phyloP scores from a whole-genome alignment of 2,329 filamentous ascomycete species.

The Fusarium humuli region DNA sequence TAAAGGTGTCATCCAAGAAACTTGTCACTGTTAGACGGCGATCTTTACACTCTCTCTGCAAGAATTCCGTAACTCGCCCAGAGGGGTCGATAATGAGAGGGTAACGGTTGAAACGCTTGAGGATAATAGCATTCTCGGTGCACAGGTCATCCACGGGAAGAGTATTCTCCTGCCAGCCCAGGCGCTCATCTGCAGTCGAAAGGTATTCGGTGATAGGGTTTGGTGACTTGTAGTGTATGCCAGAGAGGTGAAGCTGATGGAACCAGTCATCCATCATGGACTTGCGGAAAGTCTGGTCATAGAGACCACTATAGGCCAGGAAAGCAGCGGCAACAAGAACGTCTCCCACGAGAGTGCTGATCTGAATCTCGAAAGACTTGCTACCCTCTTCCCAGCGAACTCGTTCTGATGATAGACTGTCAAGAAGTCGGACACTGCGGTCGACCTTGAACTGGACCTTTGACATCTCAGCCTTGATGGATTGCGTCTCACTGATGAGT shows the following conservation, averaged over 20 bases:
- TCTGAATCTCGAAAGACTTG: constrained; percentile 98
- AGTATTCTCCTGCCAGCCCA: constrained; percentile 94
- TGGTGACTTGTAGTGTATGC: constrained; percentile 90
- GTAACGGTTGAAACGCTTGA: constrained; percentile 98
- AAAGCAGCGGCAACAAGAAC: constrained; percentile 97
- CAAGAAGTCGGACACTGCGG: constrained; percentile 91
- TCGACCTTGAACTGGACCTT: constrained; percentile 98
- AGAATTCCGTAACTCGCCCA: constrained; percentile 91
- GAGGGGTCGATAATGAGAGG: constrained; percentile 98
- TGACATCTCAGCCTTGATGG: constrained; percentile 97
- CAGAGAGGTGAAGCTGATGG: constrained; percentile 91
- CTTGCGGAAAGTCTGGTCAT: constrained; percentile 98
- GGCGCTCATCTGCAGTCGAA: constrained; percentile 93
- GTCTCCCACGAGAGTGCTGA: constrained; percentile 94
- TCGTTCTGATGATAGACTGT: constrained; percentile 94
- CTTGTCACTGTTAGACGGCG: constrained; percentile 95
- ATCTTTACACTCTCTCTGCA: constrained; percentile 94
- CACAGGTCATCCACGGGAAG: constrained; percentile 96
- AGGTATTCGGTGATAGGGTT: constrained; percentile 97
- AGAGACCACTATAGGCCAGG: constrained; percentile 95
- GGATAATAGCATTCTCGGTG: constrained; percentile 97
- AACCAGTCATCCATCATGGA: constrained; percentile 98
- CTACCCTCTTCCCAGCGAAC: constrained; percentile 96
- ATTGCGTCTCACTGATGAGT: constrained; percentile 95
- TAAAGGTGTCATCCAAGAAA: constrained; percentile 97